Conservation (phyloP, 345 rosid species). For the Alliaria petiolata region DNA sequence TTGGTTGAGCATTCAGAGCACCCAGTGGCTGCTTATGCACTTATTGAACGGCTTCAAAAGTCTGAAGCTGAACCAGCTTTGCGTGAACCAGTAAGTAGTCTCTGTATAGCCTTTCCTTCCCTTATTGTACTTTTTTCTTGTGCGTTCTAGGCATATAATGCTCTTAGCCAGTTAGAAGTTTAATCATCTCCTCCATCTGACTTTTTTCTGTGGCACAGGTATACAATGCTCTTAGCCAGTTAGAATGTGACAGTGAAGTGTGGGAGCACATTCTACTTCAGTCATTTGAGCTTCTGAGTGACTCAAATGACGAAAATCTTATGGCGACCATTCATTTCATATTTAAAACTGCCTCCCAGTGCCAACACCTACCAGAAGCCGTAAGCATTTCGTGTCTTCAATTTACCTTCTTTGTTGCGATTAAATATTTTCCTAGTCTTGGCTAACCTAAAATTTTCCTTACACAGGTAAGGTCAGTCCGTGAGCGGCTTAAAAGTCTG, state of each 20-base stretch:
- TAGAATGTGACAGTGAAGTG: constrained; percentile 80
- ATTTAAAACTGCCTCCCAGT: constrained; percentile 84
- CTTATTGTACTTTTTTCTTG: not conserved
- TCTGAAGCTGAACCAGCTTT: constrained; percentile 86
- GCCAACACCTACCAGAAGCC: constrained; percentile 90
- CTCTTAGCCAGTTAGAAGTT: constrained; percentile 2
- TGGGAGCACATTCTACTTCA: constrained; percentile 76
- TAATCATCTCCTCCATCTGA: constrained; percentile 2
- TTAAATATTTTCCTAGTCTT: not conserved
- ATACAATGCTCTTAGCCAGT: constrained; percentile 79
- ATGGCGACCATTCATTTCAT: constrained; percentile 78
- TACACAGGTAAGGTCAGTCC: constrained; percentile 79
- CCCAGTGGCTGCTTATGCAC: constrained; percentile 82
- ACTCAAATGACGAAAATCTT: constrained; percentile 74
- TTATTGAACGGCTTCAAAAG: constrained; percentile 80
- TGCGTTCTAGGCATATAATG: not conserved
- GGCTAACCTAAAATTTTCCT: constrained; percentile 16
- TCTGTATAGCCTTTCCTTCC: constrained; percentile 13
- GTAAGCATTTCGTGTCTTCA: constrained; percentile 44
- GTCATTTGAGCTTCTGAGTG: constrained; percentile 65
- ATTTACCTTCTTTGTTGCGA: not conserved
- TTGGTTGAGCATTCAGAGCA: constrained; percentile 97
- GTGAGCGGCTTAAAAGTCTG: constrained; percentile 71
- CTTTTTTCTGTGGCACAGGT: constrained; percentile 50
- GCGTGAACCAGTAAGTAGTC: constrained; percentile 70